phyloP scores from a whole-genome alignment of 192 early-diverging fungal genomes.

The Podila minutissima region DNA sequence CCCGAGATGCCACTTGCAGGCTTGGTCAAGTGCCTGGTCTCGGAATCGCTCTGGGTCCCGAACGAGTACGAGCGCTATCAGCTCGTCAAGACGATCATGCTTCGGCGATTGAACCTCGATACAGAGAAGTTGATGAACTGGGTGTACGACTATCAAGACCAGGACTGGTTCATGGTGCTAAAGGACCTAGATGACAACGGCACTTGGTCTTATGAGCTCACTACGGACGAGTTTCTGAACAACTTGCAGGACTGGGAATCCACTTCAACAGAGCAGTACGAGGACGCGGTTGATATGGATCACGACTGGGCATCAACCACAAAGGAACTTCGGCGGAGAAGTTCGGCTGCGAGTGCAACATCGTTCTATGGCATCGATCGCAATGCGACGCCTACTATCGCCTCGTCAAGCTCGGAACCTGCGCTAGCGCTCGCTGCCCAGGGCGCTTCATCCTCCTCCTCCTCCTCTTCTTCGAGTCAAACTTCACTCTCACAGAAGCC shows the following conservation, averaged over 20 bases:
- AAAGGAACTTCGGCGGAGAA: constrained; percentile 27
- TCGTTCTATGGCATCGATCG: background rate
- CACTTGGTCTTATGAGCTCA: constrained; percentile 25
- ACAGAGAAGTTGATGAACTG: constrained; percentile 34
- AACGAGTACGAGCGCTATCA: constrained; percentile 47
- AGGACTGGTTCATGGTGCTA: constrained; percentile 40
- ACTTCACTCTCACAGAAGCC: background rate
- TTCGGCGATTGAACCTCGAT: constrained; percentile 21
- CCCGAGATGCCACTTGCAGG: constrained; percentile 44
- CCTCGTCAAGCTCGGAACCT: background rate
- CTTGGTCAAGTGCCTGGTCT: constrained; percentile 23
- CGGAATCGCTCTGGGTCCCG: constrained; percentile 43
- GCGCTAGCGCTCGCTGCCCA: background rate
- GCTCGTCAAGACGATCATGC: constrained; percentile 35
- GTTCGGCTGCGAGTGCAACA: constrained; percentile 20
- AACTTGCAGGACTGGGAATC: constrained; percentile 48
- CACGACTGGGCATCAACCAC: constrained; percentile 40
- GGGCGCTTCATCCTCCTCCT: background rate
- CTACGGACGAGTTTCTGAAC: constrained; percentile 26
- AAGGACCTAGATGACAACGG: constrained; percentile 46
- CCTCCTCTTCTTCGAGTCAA: background rate
- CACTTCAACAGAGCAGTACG: constrained; percentile 34
- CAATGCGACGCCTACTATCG: constrained; percentile 24
- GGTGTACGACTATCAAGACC: constrained; percentile 36
- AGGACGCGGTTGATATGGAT: constrained; percentile 45